A percentile compares a stretch with the other conserved stretches of the same genome.
Conservation (phyloP, 2,329 filamentous ascomycete genomes). For the Phaeosphaeriaceae sp. region DNA sequence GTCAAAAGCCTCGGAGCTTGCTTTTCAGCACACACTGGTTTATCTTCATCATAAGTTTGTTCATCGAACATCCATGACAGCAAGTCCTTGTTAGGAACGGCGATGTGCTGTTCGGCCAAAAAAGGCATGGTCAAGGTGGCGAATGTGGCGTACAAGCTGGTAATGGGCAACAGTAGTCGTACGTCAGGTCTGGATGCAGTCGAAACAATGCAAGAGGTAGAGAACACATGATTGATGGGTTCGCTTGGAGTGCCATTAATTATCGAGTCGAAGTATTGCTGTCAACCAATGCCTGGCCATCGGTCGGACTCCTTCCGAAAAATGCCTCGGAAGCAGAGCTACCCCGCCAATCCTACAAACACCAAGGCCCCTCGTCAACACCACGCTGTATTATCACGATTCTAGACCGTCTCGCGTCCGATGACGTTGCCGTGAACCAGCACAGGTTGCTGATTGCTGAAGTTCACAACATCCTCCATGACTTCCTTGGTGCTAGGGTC, state of each 20-base stretch:
- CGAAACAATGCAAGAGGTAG: background rate
- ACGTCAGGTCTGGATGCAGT: background rate
- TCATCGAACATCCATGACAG: constrained; percentile 63
- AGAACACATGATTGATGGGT: background rate
- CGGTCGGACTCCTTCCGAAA: background rate
- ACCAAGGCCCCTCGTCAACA: background rate
- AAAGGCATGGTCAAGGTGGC: constrained; percentile 30
- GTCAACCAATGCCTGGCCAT: background rate
- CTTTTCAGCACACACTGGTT: constrained; percentile 29
- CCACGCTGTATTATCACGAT: background rate
- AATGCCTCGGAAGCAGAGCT: background rate
- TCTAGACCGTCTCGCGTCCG: constrained; percentile 11
- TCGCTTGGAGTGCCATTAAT: background rate
- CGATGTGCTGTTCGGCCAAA: constrained; percentile 30
- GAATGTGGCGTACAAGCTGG: background rate
- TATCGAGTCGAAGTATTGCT: background rate
- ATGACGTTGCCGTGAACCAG: constrained; percentile 30
- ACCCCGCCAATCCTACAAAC: background rate
- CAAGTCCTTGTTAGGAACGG: constrained; percentile 59
- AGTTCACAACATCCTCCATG: constrained; percentile 45
- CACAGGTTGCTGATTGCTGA: constrained; percentile 46
- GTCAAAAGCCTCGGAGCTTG: background rate
- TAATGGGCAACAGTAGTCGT: background rate
- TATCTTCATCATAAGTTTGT: constrained; percentile 56
- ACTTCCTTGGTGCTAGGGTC: constrained; percentile 40